phyloP scores from a whole-genome alignment of 495 filamentous ascomycete species.

The Neurospora discreta region DNA sequence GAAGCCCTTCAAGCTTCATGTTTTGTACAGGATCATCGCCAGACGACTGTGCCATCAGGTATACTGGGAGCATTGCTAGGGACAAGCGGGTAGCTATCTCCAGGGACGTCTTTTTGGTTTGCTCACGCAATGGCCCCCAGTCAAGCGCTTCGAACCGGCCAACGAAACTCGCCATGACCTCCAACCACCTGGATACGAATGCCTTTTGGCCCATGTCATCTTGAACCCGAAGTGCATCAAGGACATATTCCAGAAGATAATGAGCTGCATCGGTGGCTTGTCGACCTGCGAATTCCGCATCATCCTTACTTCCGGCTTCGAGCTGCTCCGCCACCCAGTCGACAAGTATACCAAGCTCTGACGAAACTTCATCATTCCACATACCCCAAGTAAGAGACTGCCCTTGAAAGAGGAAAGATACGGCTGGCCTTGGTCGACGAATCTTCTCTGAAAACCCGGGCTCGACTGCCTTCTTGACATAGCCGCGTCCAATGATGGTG shows the following conservation, averaged over 20 bases:
- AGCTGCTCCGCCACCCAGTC: conserved; percentile 43
- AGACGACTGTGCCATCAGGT: conserved; percentile 21
- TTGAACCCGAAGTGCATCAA: conserved; percentile 25
- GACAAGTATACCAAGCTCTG: conserved; percentile 51
- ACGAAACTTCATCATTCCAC: conserved; percentile 61
- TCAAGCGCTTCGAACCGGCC: conserved; percentile 20
- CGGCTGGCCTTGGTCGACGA: conserved; percentile 13
- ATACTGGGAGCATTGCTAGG: conserved; percentile 13
- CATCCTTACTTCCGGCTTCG: neutral
- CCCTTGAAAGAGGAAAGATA: conserved; percentile 36
- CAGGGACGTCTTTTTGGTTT: conserved; percentile 4
- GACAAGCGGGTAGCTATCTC: conserved; percentile 9
- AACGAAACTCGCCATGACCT: conserved; percentile 32
- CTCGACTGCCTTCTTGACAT: conserved; percentile 43
- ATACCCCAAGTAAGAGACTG: conserved; percentile 48
- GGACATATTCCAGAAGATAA: conserved; percentile 31
- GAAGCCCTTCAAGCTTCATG: conserved; percentile 30
- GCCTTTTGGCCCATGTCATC: conserved; percentile 18
- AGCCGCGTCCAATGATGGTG: conserved; percentile 67
- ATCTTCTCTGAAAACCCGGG: conserved; percentile 15
- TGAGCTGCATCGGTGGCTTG: conserved; percentile 20
- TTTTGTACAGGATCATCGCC: conserved; percentile 17
- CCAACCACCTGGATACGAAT: conserved; percentile 33
- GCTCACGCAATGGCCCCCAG: conserved; percentile 1
- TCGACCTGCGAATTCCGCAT: neutral